Evolutionary conservation across 2,329 filamentous ascomycete genomes (phyloP), one percentile per base, ranked within the genome.

Genomic region (Aspergillus sp.): DNA sequence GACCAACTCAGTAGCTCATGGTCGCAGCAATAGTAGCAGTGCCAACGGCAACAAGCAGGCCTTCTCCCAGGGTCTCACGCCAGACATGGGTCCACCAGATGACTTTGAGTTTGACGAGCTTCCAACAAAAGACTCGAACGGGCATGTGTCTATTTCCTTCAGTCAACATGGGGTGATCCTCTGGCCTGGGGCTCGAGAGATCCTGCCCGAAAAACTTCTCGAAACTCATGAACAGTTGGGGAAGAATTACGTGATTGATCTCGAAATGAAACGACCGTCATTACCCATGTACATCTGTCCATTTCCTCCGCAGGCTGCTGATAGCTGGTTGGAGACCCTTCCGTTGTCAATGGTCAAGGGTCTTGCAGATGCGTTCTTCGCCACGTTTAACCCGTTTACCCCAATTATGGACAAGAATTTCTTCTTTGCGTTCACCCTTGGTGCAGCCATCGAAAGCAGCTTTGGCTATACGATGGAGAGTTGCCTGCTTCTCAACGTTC

Each of bases 381-480:
- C 72, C n/a, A 75, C 76, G 0, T 79, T 79, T 53, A 76, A 79
- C 53, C 74, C 74, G 0, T 76, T 69, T 23, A 77, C 72, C 13
- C 77, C 77, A 0, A 70, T 78, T 19, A 69, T 80, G 45, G 76
- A 80, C 52, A 74, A 75, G 48, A 70, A 70, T 15, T 71, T 75
- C 47, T 79, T 77, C 57, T 75, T 74, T 54, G 68, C 74, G 1
- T 74, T 69, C 51, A 79, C 74, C 0, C 67, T 79, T 4, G 70
- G 72, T 9, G 58, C 68, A 3, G 76, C 73, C 2, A 68, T 77
- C 43, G 72, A 76, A 51, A 75, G 68, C 33, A 70, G 71, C 1
- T 79, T 79, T 50, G 74, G 74, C 2, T 73, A 72, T 50, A 75
- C 74, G 32, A 71, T 78, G 38, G 76, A 79, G 53, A 75, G 72